A percentile compares a stretch with the other conserved stretches of the same genome.
Evolutionary conservation across 164 flowering plant species (phyloP).

Genomic region (Sedum album): DNA sequence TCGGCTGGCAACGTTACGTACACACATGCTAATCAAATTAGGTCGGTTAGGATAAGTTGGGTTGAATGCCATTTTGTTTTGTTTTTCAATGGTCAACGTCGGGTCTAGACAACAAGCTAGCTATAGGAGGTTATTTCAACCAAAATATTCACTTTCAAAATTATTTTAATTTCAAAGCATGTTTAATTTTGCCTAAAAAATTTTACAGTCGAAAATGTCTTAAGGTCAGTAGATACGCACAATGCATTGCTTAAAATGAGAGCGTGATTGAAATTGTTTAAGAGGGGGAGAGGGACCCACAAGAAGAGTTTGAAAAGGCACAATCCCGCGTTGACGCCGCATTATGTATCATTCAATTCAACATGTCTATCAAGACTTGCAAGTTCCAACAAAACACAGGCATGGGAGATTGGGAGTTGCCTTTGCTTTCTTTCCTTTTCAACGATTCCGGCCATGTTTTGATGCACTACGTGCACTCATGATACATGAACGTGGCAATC

Average conservation of each 20-base stretch:
- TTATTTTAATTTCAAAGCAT: too few species aligned
- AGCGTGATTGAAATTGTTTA: not conserved
- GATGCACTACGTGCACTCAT: not conserved
- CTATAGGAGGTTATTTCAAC: not conserved
- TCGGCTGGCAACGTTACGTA: too few species aligned
- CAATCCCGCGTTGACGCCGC: conserved; percentile 8
- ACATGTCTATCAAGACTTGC: not conserved
- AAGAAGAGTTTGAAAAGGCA: not conserved
- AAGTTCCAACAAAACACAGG: not conserved
- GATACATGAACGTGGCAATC: not conserved
- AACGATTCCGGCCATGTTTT: conserved; percentile 1
- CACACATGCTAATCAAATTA: too few species aligned
- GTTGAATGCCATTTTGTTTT: too few species aligned
- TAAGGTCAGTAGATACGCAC: not conserved
- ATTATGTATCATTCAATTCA: too few species aligned
- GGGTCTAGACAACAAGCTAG: not conserved
- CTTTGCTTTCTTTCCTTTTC: not conserved
- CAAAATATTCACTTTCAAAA: too few species aligned
- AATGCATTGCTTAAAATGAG: too few species aligned
- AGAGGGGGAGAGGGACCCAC: not conserved
- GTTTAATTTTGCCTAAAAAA: too few species aligned
- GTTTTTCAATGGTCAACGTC: too few species aligned
- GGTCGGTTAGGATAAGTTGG: too few species aligned
- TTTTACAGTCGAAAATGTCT: too few species aligned
- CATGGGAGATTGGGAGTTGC: not conserved